Conservation (phyloP, 768 basidiomycete species). For the Lactifluus volemus region DNA sequence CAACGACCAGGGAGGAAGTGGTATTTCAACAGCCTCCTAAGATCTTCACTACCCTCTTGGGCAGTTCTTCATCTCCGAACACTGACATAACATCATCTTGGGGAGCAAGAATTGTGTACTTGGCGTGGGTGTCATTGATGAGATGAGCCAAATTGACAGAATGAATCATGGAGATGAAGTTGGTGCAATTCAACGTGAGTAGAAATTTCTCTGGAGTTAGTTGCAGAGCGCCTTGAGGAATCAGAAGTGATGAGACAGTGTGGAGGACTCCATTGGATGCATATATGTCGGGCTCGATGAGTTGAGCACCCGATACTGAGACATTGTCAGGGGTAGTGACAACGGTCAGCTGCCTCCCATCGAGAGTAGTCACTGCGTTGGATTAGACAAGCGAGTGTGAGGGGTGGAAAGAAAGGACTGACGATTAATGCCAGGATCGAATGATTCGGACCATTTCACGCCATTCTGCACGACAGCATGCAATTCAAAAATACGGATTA, state of each 20-base stretch:
- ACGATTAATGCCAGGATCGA: conserved; percentile 46
- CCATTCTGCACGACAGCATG: conserved; percentile 52
- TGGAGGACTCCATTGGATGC: conserved; percentile 95
- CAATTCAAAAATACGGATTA: conserved; percentile 69
- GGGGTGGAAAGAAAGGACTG: conserved; percentile 24
- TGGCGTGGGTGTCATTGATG: conserved; percentile 57
- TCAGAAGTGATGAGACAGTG: conserved; percentile 72
- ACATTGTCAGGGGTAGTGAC: conserved; percentile 44
- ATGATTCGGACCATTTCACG: conserved; percentile 63
- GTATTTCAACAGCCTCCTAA: conserved; percentile 71
- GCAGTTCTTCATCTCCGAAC: conserved; percentile 45
- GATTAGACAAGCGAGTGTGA: conserved; percentile 9
- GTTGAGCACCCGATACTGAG: conserved; percentile 45
- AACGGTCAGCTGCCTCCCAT: conserved; percentile 59
- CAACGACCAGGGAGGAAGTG: conserved; percentile 87
- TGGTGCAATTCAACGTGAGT: conserved; percentile 82
- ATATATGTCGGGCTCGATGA: conserved; percentile 77
- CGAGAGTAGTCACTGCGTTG: conserved; percentile 56
- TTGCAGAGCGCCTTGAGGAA: conserved; percentile 65
- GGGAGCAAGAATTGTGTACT: conserved; percentile 89
- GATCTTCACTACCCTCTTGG: conserved; percentile 56
- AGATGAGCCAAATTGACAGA: conserved; percentile 65
- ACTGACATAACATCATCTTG: conserved; percentile 72
- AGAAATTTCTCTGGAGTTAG: conserved; percentile 94
- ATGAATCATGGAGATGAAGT: conserved; percentile 82